Percentiles rank a stretch among this genome's conserved stretches.
phyloP scores from a whole-genome alignment of 495 filamentous ascomycete genomes.

The Penicillium parvum region DNA sequence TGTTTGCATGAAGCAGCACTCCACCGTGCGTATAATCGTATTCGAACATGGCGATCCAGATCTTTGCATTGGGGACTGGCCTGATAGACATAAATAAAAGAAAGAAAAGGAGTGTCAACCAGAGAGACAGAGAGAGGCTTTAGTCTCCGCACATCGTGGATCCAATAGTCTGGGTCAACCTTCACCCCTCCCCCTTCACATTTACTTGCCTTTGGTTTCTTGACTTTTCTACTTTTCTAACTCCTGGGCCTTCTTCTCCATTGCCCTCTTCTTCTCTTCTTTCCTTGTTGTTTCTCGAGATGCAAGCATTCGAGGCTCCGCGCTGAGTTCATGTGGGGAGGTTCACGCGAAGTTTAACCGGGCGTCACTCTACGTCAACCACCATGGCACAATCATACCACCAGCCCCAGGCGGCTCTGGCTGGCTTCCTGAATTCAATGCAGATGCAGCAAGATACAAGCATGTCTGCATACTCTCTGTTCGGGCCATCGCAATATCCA shows the following conservation, averaged over 20 bases:
- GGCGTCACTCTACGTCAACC: too few relatives aligned
- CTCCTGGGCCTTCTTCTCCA: background rate
- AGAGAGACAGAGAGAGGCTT: conserved; percentile 2
- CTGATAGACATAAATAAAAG: conserved; percentile 7
- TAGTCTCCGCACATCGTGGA: conserved; percentile 27
- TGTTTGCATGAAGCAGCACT: background rate
- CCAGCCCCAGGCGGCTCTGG: conserved; percentile 31
- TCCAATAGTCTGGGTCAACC: conserved; percentile 21
- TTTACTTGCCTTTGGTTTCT: background rate
- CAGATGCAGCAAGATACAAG: conserved; percentile 25
- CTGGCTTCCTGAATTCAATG: conserved; percentile 29
- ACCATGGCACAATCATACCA: conserved; percentile 36
- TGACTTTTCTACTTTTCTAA: background rate
- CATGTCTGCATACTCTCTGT: conserved; percentile 35
- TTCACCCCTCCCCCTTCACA: conserved; percentile 11
- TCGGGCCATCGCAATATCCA: conserved; percentile 36
- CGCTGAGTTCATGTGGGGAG: too few relatives aligned
- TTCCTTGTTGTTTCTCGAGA: background rate
- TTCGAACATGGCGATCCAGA: conserved; percentile 14
- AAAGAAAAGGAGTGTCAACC: background rate
- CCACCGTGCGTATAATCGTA: conserved; percentile 1
- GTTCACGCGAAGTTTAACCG: conserved; percentile 6
- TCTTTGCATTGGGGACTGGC: conserved; percentile 6
- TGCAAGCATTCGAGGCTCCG: conserved; percentile 13
- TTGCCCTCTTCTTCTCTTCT: background rate